Base-by-base conservation (phyloP, 2,329 filamentous ascomycete species). In the Fusarium chaquense region DNA sequence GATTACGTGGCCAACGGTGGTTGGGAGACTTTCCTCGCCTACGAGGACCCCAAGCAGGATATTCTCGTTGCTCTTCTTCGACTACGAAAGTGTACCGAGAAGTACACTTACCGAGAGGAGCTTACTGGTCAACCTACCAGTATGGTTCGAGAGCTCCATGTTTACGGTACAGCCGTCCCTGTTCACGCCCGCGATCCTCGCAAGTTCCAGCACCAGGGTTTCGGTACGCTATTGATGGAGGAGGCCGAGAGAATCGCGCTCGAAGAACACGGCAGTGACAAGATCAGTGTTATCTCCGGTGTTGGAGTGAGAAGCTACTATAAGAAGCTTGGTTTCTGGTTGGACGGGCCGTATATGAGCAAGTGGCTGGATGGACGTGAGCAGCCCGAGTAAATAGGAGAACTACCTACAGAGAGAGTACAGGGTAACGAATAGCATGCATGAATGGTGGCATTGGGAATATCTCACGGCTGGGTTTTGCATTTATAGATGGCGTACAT, bases 121-220 rank as follows among this genome's bases (percentile, higher is more conserved):
- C 87, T 99, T 40, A 90, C 86, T 0, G 90, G 89, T 3, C 95
- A 98, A 81, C 93, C 92, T 49, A 97, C 93, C 0, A 97, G 93
- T 80, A 86, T 99, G 74, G 94, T 99, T 7, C 88, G 96, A 51
- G 96, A 99, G 80, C 84, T 99, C 58, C 96, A 99, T 80, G 96
- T 99, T 1, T 99, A 99, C 78, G 96, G 96, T 10, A 95, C 93
- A 22, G 96, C 97, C 0, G 96, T 99, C n/a, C 97, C 96, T 1
- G 93, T 99, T 46, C 96, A 99, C 80, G 95, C 94, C 11, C 88
- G 97, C 59, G 96, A 99, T 74, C 94, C 95, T 22, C 91, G 92
- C 80, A 98, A 98, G 81, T 98, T 98, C 81, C 96, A 99, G 83
- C 96, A 99, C 81, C 96, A 98, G 78, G 96, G 96, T 1, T 99